Conservation (phyloP, 2,329 filamentous ascomycete species). For the Rhinocladiella similis region DNA sequence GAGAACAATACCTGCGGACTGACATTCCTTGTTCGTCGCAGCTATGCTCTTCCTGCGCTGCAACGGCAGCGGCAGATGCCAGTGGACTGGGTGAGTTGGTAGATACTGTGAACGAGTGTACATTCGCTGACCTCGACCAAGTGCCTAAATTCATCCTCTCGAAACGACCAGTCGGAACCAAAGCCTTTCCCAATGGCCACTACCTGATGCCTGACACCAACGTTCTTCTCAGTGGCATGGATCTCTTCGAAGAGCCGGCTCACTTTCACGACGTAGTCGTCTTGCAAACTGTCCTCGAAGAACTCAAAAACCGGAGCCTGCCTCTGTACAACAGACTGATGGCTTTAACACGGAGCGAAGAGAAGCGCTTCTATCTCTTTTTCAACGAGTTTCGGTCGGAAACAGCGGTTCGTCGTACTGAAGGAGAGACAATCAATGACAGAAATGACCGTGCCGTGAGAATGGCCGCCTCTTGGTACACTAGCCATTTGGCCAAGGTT, state of each 20-base stretch:
- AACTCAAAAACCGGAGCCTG: conserved; percentile 88
- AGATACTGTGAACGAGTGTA: conserved; percentile 3
- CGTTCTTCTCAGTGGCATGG: conserved; percentile 92
- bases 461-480: conserved; percentile 85
- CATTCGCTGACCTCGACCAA: conserved; percentile 39
- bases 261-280: conserved; percentile 97
- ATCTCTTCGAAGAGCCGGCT: conserved; percentile 87
- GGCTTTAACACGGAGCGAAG: conserved; percentile 87
- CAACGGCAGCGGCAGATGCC: conserved; percentile 75
- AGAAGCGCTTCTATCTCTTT: conserved; percentile 97
- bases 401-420: conserved; percentile 74
- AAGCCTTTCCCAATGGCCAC: conserved; percentile 79
- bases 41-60: conserved; percentile 75
- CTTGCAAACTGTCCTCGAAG: conserved; percentile 92
- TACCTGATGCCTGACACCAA: conserved; percentile 97
- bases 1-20: conserved; percentile 91
- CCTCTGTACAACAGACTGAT: conserved; percentile 94
- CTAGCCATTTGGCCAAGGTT: conserved; percentile 69
- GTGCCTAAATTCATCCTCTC: conserved; percentile 84
- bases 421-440: conserved; percentile 89
- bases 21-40: conserved; percentile 97
- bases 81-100: conserved; percentile 65
- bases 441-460: conserved; percentile 92
- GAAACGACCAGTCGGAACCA: conserved; percentile 81
- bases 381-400: conserved; percentile 98